A percentile compares a stretch with the other conserved stretches of the same genome.
Conservation (phyloP, 768 basidiomycete species). For the Boletellus emodensis region DNA sequence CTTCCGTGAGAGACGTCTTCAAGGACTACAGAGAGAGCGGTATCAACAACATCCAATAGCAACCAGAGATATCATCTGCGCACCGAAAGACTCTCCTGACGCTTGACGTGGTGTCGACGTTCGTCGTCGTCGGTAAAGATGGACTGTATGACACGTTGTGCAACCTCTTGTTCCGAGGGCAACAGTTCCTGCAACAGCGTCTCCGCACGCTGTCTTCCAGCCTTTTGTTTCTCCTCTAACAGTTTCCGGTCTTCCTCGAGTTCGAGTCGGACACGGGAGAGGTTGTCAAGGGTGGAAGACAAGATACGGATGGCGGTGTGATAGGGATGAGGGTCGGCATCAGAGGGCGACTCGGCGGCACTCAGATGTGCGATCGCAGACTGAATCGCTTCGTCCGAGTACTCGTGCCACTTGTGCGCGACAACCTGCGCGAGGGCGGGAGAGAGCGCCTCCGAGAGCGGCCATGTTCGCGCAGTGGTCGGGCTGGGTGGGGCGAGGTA, state of each 20-base stretch:
- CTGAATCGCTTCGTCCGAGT: constrained; percentile 72
- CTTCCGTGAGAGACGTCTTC: constrained; percentile 43
- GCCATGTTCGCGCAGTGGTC: constrained; percentile 16
- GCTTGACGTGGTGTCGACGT: constrained; percentile 44
- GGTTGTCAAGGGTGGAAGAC: constrained; percentile 59
- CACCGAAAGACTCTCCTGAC: constrained; percentile 59
- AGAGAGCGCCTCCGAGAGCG: constrained; percentile 9
- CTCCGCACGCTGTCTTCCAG: constrained; percentile 48
- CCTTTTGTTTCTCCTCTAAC: constrained; percentile 58
- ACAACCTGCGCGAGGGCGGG: constrained; percentile 48
- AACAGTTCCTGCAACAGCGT: constrained; percentile 54
- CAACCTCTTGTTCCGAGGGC: constrained; percentile 62
- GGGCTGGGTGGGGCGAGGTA: constrained; percentile 36
- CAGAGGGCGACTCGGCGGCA: constrained; percentile 43
- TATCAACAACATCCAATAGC: not conserved
- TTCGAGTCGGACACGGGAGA: constrained; percentile 55
- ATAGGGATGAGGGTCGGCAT: constrained; percentile 51
- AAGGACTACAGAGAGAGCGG: constrained; percentile 33
- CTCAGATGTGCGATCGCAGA: constrained; percentile 51
- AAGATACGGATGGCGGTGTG: constrained; percentile 65
- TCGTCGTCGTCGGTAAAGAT: constrained; percentile 53
- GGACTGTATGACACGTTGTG: constrained; percentile 60
- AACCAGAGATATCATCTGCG: constrained; percentile 15
- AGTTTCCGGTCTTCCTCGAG: constrained; percentile 55
- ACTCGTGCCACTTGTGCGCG: constrained; percentile 71